Evolutionary conservation across 2,329 filamentous ascomycete species (phyloP), one percentile per base, ranked within the genome.

Genomic region (Colletotrichum trifolii): DNA sequence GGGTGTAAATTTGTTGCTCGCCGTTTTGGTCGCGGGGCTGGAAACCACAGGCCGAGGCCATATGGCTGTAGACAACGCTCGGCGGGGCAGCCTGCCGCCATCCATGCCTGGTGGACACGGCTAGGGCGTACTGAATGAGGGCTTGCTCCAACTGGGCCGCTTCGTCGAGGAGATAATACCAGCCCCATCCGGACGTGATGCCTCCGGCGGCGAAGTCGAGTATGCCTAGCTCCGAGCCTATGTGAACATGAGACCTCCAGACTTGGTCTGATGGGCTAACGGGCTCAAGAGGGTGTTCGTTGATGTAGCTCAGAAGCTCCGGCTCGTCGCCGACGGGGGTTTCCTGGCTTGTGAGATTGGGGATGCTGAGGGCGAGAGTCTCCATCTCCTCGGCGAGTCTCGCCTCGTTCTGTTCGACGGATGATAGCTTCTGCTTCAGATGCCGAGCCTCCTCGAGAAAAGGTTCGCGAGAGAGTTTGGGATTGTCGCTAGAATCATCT

Each of bases 121-220:
- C 83, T 3, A 98, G 84, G 0, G 96, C 90, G 76, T 96, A 97
- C 75, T 95, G 91, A 11, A 98, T 82, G 3, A 99, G 85, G 0
- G 96, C 96, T 75, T 98, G 95, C 79, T 99, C 96, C n/a, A 99
- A 86, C 76, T 96, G 87, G 0, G 94, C 94, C 8, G 89, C 96
- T 73, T 97, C 94, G 74, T 95, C 93, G n/a, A 93, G 83, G 10
- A 99, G 87, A 78, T 94, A 98, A 81, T 99, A 99, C 93, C 94
- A 99, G 1, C 96, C 96, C 95, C 95, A 99, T 42, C 96, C 96
- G 4, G 91, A 92, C 2, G 93, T 90, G n/a, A 87, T 89, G 2
- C 90, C 90, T 6, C 94, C 93, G 64, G 86, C 89, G 6, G 91
- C 83, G 73, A 99, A 97, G 79, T 99, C 95, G 55, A 99, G 83